Percentiles rank a stretch among this genome's conserved stretches.
phyloP scores from a whole-genome alignment of 2,329 filamentous ascomycete species.

The Gnomoniopsis sp. region DNA sequence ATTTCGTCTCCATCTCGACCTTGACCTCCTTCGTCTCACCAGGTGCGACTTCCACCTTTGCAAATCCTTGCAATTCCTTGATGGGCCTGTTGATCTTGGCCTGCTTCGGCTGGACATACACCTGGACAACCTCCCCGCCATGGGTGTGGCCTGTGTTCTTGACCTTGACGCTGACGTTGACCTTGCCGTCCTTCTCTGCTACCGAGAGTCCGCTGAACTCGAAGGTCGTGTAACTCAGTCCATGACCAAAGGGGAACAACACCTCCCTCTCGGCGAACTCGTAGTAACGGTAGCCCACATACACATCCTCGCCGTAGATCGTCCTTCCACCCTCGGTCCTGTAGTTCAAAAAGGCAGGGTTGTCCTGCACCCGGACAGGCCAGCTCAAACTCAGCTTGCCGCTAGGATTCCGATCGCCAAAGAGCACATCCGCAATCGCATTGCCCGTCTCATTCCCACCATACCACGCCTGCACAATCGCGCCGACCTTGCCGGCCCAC shows the following conservation, averaged over 20 bases:
- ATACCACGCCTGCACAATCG: slow-evolving; percentile 77
- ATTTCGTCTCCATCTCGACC: slow-evolving; percentile 59
- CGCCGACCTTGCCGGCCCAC: slow-evolving; percentile 55
- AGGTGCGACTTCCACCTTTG: slow-evolving; percentile 59
- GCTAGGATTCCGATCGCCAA: slow-evolving; percentile 69
- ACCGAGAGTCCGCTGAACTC: slow-evolving; percentile 47
- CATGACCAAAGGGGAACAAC: slow-evolving; percentile 27
- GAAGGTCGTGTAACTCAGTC: slow-evolving; percentile 26
- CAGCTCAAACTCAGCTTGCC: slow-evolving; percentile 66
- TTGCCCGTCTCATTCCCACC: slow-evolving; percentile 85
- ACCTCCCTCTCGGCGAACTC: slow-evolving; percentile 45
- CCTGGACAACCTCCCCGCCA: slow-evolving; percentile 55
- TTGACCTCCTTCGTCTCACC: slow-evolving; percentile 56
- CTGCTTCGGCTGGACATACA: slow-evolving; percentile 52
- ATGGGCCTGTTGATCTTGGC: slow-evolving; percentile 52
- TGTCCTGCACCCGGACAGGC: slow-evolving; percentile 60
- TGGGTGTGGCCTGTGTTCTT: slow-evolving; percentile 56
- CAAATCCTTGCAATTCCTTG: slow-evolving; percentile 64
- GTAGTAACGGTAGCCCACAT: slow-evolving; percentile 70
- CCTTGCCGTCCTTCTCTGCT: slow-evolving; percentile 42
- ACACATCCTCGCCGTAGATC: slow-evolving; percentile 70
- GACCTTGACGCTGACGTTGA: slow-evolving; percentile 48
- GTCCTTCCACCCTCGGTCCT: slow-evolving; percentile 60
- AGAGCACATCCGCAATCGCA: slow-evolving; percentile 73
- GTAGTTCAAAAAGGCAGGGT: slow-evolving; percentile 68